These are phyloP conservation scores for California macrophylla DNA, from an alignment of 441 rosid species.

Conservation along the genomic window DNA sequence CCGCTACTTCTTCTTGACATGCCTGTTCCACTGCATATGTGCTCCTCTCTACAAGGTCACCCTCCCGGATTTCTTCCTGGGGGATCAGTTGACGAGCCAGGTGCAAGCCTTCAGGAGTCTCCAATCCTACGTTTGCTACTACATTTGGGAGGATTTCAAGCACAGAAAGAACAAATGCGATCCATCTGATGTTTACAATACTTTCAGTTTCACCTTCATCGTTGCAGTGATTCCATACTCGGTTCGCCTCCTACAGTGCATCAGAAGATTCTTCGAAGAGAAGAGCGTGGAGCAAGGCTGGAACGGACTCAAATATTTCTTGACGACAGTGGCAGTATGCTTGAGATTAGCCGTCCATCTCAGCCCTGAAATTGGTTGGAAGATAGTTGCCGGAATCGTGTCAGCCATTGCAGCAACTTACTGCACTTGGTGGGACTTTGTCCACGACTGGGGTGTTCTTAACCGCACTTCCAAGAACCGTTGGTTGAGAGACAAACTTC, in stretches of 20 bases:
- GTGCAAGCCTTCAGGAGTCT: not conserved
- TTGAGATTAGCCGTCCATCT: not conserved
- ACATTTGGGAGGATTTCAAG: not conserved
- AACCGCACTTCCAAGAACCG: not conserved
- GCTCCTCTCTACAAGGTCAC: slow-evolving; percentile 3
- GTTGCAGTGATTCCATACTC: not conserved
- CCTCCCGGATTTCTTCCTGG: not conserved
- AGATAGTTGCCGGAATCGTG: not conserved
- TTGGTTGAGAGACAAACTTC: slow-evolving; percentile 1
- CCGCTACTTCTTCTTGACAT: slow-evolving; percentile 2
- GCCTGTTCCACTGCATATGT: not conserved
- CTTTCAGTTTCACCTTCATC: not conserved
- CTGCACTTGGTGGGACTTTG: slow-evolving; percentile 4
- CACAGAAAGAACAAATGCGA: not conserved
- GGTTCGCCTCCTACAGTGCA: not conserved
- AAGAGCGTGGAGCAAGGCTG: slow-evolving; percentile 1
- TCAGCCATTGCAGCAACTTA: not conserved
- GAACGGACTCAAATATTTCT: not conserved
- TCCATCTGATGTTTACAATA: not conserved
- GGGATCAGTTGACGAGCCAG: slow-evolving; percentile 1
- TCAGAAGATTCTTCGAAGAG: not conserved
- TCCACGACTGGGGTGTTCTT: slow-evolving; percentile 2
- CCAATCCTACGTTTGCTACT: not conserved
- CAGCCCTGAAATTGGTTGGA: not conserved
- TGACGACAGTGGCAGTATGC: not conserved